Conservation (phyloP, 2,329 filamentous ascomycete species). For the Fusarium sp. region DNA sequence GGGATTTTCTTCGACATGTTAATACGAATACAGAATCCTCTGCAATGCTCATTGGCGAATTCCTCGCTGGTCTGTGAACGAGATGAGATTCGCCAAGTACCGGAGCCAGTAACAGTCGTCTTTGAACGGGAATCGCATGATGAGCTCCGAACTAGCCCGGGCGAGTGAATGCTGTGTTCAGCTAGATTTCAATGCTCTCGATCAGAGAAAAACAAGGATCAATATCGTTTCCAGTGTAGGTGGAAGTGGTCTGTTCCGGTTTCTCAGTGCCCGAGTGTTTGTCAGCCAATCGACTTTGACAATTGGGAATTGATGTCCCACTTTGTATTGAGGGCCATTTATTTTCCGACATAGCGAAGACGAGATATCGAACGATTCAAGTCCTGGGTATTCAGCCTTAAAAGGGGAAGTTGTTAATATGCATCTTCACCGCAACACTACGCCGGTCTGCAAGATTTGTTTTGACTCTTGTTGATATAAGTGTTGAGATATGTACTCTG, state of each 20-base stretch:
- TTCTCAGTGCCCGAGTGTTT: conserved; percentile 16
- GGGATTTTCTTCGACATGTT: neutral
- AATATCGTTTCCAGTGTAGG: neutral
- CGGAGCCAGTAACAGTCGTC: conserved; percentile 31
- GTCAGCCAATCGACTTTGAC: conserved; percentile 20
- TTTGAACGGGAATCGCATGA: conserved; percentile 42
- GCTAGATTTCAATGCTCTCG: neutral
- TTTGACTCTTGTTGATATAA: neutral
- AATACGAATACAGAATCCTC: conserved; percentile 29
- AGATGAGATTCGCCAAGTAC: conserved; percentile 27
- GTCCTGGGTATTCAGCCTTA: conserved; percentile 7
- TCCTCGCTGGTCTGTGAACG: conserved; percentile 7
- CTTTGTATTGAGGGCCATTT: conserved; percentile 15
- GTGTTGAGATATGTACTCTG: neutral
- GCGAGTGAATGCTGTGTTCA: neutral
- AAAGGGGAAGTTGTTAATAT: neutral
- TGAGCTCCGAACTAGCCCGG: conserved; percentile 37
- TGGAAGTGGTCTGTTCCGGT: conserved; percentile 26
- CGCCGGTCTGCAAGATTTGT: neutral
- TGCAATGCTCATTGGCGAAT: conserved; percentile 10
- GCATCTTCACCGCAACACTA: conserved; percentile 6
- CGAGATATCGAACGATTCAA: conserved; percentile 33
- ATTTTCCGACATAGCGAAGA: conserved; percentile 25
- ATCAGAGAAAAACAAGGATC: neutral
- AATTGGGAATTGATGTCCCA: conserved; percentile 8